A percentile compares a stretch with the other conserved stretches of the same genome.
phyloP scores from a whole-genome alignment of 495 filamentous ascomycete species.

The Sabuloglossum arenarium region DNA sequence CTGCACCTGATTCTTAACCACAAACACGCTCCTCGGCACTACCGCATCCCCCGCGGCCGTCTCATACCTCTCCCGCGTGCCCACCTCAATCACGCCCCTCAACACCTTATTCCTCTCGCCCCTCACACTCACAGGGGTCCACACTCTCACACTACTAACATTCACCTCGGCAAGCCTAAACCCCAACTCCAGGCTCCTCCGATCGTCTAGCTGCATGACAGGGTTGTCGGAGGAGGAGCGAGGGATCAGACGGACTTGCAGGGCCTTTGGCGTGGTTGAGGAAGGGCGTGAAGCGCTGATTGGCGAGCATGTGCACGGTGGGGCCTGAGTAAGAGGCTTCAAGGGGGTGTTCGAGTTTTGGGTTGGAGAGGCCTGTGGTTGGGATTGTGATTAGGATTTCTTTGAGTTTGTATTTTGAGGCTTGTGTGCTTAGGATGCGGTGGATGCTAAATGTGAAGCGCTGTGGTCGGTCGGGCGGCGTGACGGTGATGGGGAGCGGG shows the following conservation, averaged over 20 bases:
- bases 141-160: background rate
- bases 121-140: constrained; percentile 1
- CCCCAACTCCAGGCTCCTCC: background rate
- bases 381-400: background rate
- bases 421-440: background rate
- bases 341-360: constrained; percentile 2
- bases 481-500: no score
- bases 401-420: background rate
- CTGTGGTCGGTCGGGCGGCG: no score
- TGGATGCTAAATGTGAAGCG: no score
- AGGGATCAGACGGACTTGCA: background rate
- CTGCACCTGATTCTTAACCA: no score
- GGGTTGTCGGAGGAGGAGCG: background rate
- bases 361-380: background rate
- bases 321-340: background rate
- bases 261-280: background rate
- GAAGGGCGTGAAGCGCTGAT: constrained; percentile 3
- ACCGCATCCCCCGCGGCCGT: background rate
- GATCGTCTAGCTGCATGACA: background rate
- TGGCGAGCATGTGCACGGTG: constrained; percentile 2
- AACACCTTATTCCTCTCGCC: background rate
- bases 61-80: constrained; percentile 4
- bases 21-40: constrained; percentile 1
- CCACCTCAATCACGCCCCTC: background rate
- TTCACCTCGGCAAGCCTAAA: constrained; percentile 3